Conservation (phyloP, 371 early-diverging fungal species). For the Apophysomyces ossiformis region DNA sequence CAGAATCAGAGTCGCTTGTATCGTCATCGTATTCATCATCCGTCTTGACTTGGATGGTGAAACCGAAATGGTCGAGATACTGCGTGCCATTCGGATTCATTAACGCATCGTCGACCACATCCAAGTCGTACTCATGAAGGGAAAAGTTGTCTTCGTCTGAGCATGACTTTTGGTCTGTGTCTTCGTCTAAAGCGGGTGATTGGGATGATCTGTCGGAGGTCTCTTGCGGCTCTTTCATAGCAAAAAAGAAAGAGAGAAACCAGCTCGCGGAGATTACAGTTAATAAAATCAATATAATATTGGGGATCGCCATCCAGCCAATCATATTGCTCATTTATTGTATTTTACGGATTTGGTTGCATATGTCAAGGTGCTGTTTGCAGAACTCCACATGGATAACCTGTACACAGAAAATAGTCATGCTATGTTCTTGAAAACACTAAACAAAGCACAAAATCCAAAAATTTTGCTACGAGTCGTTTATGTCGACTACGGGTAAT, state of each 20-base stretch:
- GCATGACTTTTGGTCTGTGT: background rate
- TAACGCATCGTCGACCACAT: slow-evolving; percentile 36
- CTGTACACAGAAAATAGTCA: no score
- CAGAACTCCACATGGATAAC: no score
- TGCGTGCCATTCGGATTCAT: slow-evolving; percentile 28
- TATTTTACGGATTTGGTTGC: no score
- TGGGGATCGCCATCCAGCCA: no score
- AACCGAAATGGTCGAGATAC: slow-evolving; percentile 36
- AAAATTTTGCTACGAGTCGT: no score
- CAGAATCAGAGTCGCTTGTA: slow-evolving; percentile 25
- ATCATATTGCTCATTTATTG: no score
- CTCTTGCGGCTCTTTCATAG: background rate
- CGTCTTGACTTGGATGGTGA: slow-evolving; percentile 31
- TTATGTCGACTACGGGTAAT: no score
- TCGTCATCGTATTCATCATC: slow-evolving; percentile 27
- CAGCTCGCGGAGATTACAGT: no score
- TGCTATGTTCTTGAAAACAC: no score
- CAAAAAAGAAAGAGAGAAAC: background rate
- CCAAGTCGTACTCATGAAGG: slow-evolving; percentile 27
- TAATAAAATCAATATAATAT: no score
- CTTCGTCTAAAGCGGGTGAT: background rate
- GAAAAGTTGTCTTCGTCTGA: slow-evolving; percentile 15
- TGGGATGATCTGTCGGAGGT: background rate
- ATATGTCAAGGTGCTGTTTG: no score
- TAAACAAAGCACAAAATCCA: no score